Evolutionary conservation across 768 basidiomycete genomes (phyloP).

Genomic region (Hericium alpestre): DNA sequence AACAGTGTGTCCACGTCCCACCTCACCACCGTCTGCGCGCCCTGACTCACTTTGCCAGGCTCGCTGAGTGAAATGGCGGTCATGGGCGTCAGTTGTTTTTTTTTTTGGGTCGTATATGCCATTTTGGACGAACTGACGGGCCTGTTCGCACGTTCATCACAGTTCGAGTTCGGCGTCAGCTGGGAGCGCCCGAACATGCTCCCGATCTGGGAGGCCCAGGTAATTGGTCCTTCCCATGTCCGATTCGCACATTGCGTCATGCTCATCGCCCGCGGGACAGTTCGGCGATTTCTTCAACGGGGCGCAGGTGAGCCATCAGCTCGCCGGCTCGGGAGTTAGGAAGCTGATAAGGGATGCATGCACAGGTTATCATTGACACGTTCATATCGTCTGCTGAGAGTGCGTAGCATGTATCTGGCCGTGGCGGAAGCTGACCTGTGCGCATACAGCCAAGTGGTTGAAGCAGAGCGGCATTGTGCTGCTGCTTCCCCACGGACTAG

Average conservation of each 20-base stretch:
- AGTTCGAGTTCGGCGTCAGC: conserved; percentile 87
- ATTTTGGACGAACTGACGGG: background rate
- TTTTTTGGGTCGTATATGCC: background rate
- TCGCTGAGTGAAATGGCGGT: conserved; percentile 87
- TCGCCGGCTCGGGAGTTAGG: background rate
- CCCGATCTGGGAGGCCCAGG: conserved; percentile 90
- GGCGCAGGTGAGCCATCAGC: conserved; percentile 40
- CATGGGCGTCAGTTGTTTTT: conserved; percentile 50
- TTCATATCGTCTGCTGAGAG: conserved; percentile 80
- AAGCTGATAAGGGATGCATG: background rate
- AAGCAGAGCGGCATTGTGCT: conserved; percentile 84
- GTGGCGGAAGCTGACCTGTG: background rate
- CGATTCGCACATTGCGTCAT: background rate
- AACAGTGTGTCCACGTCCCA: conserved; percentile 47
- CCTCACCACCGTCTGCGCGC: background rate
- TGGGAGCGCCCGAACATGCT: conserved; percentile 79
- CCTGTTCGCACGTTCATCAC: background rate
- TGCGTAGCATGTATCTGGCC: conserved; percentile 24
- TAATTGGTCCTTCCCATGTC: conserved; percentile 15
- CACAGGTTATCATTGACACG: conserved; percentile 75
- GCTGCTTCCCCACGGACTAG: conserved; percentile 80
- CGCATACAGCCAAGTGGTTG: conserved; percentile 75
- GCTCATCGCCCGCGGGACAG: conserved; percentile 22
- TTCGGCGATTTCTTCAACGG: conserved; percentile 95
- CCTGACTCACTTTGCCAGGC: conserved; percentile 29